phyloP scores from a whole-genome alignment of 2,329 filamentous ascomycete genomes.

The Botryotinia convoluta region DNA sequence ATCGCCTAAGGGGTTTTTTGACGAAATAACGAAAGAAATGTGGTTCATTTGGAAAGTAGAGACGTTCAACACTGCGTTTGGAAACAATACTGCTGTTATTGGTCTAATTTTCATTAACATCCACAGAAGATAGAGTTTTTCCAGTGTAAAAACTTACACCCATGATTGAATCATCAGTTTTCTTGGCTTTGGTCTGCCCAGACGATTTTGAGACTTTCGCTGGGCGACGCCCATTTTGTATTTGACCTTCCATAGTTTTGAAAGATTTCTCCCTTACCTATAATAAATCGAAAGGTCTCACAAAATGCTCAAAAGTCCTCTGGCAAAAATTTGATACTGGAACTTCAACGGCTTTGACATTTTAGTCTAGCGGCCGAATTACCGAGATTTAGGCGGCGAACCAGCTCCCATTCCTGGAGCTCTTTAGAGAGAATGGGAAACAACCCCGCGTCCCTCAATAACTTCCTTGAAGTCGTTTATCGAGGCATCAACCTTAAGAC shows the following conservation, averaged over 20 bases:
- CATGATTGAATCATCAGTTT: constrained; percentile 45
- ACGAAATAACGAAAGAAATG: constrained; percentile 90
- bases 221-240: constrained; percentile 6
- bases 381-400: constrained; percentile 14
- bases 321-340: not conserved
- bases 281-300: not conserved
- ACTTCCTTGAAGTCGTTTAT: constrained; percentile 1
- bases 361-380: constrained; percentile 3
- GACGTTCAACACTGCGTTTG: constrained; percentile 85
- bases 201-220: constrained; percentile 5
- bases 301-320: not conserved
- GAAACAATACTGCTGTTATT: constrained; percentile 92
- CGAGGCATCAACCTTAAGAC: not conserved
- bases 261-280: not conserved
- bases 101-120: constrained; percentile 51
- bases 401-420: not conserved
- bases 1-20: constrained; percentile 74
- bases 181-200: constrained; percentile 16
- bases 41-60: constrained; percentile 74
- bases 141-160: constrained; percentile 26
- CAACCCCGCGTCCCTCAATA: constrained; percentile 17
- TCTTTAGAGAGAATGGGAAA: not conserved
- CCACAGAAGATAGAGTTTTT: not conserved
- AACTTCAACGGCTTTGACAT: not conserved
- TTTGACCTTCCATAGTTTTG: not conserved